Evolutionary conservation across 768 basidiomycete species (phyloP), one percentile per base, ranked within the genome.

Genomic region (Boletus sp.): DNA sequence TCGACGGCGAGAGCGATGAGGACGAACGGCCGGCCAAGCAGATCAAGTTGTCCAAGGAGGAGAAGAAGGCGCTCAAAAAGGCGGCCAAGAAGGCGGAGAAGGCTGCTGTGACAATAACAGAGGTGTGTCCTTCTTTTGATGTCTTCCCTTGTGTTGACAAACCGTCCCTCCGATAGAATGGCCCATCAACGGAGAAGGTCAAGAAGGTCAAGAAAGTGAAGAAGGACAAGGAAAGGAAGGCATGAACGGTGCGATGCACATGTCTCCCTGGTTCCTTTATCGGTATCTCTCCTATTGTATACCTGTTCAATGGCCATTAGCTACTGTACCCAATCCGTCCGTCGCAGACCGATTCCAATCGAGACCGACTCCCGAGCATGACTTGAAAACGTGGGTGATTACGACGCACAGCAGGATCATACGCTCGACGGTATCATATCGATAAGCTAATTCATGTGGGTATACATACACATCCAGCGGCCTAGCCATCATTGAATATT

Each of bases 51-150:
- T 85, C 85, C 21, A 91, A 90, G 72, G 88, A 90, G 72, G 89
- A 92, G 74, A 90, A 90, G 78, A 90, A 88, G 75, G 86, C 88
- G 17, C 70, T 87, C 69, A 91, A 89, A 72, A 90, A 89, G 73
- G 79, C 82, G 63, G 75, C 82, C 61, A 79, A 73, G n/a, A 83
- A 82, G 69, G 72, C 66, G 33, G 79, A 79, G 59, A 77, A 72
- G 32, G 58, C 44, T 1, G 52, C 49, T 19, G 77, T 60, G 19
- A 49, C 32, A 6, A 49, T 42, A 30, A 75, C 65, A 34, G 75
- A 72, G 56, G 79, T 77, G 50, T 59, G 75, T 55, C 38, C 27
- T 40, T 57, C n/a, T 58, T 40, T 51, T 14, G 11, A 5, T 2
- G 11, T 46, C n/a, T 9, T 29, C n/a, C 17, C 17, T 19, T 14